These are phyloP conservation scores for Ceratobasidium sp. DNA, from an alignment of 1,284 basidiomycete species.

Conservation along the genomic window DNA sequence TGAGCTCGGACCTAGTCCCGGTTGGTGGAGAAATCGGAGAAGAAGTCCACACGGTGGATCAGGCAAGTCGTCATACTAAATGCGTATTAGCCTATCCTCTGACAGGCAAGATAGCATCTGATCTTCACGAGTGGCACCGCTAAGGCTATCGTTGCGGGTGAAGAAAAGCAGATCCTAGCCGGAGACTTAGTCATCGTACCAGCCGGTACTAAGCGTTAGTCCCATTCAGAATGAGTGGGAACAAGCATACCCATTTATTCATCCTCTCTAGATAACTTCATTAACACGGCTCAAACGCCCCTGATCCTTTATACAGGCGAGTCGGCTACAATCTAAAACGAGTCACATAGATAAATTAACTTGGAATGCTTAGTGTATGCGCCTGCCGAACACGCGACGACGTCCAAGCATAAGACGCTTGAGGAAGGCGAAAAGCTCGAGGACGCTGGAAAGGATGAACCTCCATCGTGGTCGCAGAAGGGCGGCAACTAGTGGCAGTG, in stretches of 20 bases:
- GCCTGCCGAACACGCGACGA: slow-evolving; percentile 43
- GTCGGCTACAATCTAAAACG: slow-evolving; percentile 5
- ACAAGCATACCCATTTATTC: not conserved
- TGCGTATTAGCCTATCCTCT: not conserved
- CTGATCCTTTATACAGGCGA: slow-evolving; percentile 41
- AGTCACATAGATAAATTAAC: not conserved
- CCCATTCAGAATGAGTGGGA: not conserved
- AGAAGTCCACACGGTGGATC: slow-evolving; percentile 43
- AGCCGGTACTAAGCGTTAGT: slow-evolving; percentile 42
- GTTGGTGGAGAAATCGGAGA: slow-evolving; percentile 42
- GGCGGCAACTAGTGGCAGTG: slow-evolving; percentile 4
- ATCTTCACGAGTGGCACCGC: slow-evolving; percentile 37
- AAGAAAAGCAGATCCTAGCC: slow-evolving; percentile 47
- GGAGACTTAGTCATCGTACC: slow-evolving; percentile 45
- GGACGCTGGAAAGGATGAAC: slow-evolving; percentile 41
- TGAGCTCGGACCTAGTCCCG: slow-evolving; percentile 8
- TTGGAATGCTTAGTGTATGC: slow-evolving; percentile 35
- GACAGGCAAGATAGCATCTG: slow-evolving; percentile 25
- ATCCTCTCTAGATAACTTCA: slow-evolving; percentile 38
- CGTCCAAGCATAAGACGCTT: slow-evolving; percentile 39
- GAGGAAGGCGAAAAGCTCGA: slow-evolving; percentile 44
- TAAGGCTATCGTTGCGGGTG: slow-evolving; percentile 44
- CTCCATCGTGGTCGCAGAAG: slow-evolving; percentile 40
- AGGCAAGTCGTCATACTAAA: not conserved
- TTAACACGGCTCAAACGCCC: slow-evolving; percentile 37